Evolutionary conservation across 257 asterid species (phyloP).

Genomic region (Solanum chiquidenum): DNA sequence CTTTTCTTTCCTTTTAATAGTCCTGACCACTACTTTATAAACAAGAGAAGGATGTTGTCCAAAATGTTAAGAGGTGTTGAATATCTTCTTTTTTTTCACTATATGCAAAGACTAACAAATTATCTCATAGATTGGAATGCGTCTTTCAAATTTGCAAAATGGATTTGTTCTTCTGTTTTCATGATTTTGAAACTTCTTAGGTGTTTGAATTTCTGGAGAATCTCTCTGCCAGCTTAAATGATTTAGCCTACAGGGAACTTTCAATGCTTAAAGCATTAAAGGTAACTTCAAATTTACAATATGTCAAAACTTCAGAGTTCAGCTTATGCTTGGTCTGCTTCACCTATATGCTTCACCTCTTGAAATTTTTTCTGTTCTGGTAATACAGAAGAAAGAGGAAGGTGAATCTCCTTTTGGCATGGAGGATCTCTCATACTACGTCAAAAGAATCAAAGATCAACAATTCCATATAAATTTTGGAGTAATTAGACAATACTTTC

Average conservation of each 20-base stretch:
- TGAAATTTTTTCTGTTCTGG: constrained; percentile 7
- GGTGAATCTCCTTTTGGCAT: constrained; percentile 71
- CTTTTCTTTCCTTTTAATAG: not conserved
- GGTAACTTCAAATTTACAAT: constrained; percentile 25
- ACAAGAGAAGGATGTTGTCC: not conserved
- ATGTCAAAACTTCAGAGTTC: not conserved
- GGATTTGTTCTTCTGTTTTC: constrained; percentile 7
- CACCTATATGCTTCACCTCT: constrained; percentile 1
- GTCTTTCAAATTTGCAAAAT: not conserved
- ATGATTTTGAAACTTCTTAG: constrained; percentile 17
- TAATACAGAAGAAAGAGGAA: constrained; percentile 66
- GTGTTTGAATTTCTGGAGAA: constrained; percentile 83
- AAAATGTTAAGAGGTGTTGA: not conserved
- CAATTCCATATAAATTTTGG: constrained; percentile 68
- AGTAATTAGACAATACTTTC: constrained; percentile 74
- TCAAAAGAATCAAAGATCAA: constrained; percentile 56
- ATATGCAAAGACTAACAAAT: not conserved
- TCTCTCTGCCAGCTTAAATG: constrained; percentile 67
- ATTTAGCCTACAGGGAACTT: constrained; percentile 74
- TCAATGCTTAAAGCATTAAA: constrained; percentile 61
- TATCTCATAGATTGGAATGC: not conserved
- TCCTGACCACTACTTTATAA: not conserved
- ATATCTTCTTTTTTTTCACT: not conserved
- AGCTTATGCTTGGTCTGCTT: not conserved
- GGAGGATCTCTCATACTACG: constrained; percentile 78